Evolutionary conservation across 78 protist genomes (phyloP).

Genomic region (Speleostelium caveatum): DNA sequence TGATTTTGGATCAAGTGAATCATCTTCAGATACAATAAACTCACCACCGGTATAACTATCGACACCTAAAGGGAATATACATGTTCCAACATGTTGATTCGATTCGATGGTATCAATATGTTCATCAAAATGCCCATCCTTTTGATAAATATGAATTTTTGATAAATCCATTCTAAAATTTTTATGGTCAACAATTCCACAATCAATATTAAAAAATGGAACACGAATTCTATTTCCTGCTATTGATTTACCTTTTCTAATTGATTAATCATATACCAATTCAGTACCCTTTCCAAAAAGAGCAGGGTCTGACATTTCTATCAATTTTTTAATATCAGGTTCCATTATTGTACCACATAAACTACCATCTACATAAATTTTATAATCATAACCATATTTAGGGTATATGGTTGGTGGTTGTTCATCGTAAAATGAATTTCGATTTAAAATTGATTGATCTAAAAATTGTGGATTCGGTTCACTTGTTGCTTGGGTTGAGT

Average conservation of each 20-base stretch:
- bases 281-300: conserved; percentile 5
- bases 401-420: too few relatives aligned
- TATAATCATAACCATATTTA: too few relatives aligned
- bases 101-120: background rate
- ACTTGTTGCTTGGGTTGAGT: too few relatives aligned
- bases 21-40: too few relatives aligned
- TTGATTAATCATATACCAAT: background rate
- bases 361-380: background rate
- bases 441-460: too few relatives aligned
- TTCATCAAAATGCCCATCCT: conserved; percentile 1
- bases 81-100: too few relatives aligned
- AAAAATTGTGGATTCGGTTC: too few relatives aligned
- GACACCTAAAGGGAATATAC: conserved; percentile 10
- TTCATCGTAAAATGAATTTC: too few relatives aligned
- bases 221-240: background rate
- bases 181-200: background rate
- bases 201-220: background rate
- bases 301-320: background rate
- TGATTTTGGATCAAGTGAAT: background rate
- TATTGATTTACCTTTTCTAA: conserved; percentile 6
- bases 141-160: background rate
- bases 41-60: conserved; percentile 10
- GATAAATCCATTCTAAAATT: background rate
- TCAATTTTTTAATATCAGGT: background rate
- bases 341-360: conserved; percentile 13